phyloP scores from a whole-genome alignment of 140 eudicot genomes.

The Senecio squalidus region DNA sequence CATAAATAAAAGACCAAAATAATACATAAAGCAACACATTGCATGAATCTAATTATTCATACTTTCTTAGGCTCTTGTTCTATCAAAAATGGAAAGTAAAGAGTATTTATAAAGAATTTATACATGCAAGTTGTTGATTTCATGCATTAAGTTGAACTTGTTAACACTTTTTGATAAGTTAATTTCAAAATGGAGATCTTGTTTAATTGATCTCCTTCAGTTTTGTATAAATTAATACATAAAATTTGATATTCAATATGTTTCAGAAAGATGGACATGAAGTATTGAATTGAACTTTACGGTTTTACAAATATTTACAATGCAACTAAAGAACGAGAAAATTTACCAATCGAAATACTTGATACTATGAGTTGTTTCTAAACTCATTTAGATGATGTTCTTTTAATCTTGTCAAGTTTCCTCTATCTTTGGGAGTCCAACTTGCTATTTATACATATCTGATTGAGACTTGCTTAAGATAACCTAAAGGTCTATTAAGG shows the following conservation, averaged over 20 bases:
- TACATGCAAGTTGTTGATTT: slow-evolving; percentile 15
- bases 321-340: not conserved
- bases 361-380: not conserved
- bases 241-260: not conserved
- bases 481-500: not conserved
- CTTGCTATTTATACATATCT: not conserved
- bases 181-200: not conserved
- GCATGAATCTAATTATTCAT: not conserved
- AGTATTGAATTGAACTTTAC: too few relatives aligned
- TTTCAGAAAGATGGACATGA: too few relatives aligned
- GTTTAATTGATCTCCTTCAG: not conserved
- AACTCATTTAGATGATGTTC: not conserved
- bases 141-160: slow-evolving; percentile 20
- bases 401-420: too few relatives aligned
- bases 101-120: not conserved
- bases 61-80: not conserved
- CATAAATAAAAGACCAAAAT: not conserved
- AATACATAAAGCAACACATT: not conserved
- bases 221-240: not conserved
- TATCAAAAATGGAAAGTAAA: not conserved
- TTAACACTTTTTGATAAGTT: not conserved
- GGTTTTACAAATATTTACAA: too few relatives aligned
- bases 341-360: not conserved
- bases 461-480: not conserved
- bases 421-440: not conserved